Evolutionary conservation across 768 basidiomycete genomes (phyloP), one percentile per base, ranked within the genome.

Genomic region (Leccinum variicolor): DNA sequence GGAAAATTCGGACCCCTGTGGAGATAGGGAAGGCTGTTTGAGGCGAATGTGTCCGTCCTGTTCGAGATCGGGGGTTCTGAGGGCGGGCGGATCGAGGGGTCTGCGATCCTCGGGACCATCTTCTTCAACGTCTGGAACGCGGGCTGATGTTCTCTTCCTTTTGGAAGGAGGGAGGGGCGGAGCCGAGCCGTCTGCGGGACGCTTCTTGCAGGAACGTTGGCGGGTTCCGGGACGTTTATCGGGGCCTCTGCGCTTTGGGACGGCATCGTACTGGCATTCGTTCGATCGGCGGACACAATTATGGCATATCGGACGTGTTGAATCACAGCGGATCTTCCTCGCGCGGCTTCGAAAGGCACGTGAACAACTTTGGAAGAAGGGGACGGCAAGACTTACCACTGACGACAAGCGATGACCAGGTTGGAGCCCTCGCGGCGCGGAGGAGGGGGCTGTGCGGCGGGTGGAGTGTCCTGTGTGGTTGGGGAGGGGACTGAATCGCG

Each of bases 261-360:
- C 86, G 28, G 83, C 76, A 69, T 92, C 90, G 73, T 92, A 92
- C 74, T 86, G 80, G 73, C 90, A 92, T 54, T 80, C 79, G 72
- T 90, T 89, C 63, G 82, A 83, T 67, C 90, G 79, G 68, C 89
- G 85, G 73, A 81, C 78, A 73, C 90, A 92, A 74, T 92, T 92
- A 77, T 86, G 83, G 77, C 90, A 92, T 55, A 80, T 78, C 62
- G 90, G 90, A 69, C 90, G 79, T 33, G 84, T 87, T 56, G 90
- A 92, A 72, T 92, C 90, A 77, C 90, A 92, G 58, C 87, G 84
- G 66, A 92, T 91, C 80, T 92, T 92, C 71, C 90, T 83, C 61
- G 84, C 81, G 64, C 90, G 90, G 73, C 90, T 92, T 76, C 69
- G 66, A 62, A 68, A n/a, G 50, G 50, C 61, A 74, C 67, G 70